These are phyloP conservation scores for Chernovozyma aurita DNA, from an alignment of 1,139 yeast genomes.

Conservation along the genomic window DNA sequence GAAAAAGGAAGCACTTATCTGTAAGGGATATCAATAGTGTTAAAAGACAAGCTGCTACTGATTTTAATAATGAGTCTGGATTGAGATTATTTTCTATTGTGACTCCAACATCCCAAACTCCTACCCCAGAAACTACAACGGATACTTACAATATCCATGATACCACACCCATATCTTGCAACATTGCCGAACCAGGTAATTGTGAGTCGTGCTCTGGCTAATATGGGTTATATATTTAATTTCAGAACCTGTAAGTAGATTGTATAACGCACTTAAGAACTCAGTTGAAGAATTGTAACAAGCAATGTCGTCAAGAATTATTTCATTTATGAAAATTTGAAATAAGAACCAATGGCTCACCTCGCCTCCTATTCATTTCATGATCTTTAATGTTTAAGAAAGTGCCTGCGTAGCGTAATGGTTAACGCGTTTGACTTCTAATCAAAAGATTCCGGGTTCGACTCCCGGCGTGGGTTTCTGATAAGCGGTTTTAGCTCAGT, in stretches of 20 bases:
- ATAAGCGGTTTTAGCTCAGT: conserved; percentile 71
- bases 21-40: too few relatives aligned
- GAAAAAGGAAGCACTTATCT: too few relatives aligned
- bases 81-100: too few relatives aligned
- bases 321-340: background rate
- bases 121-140: background rate
- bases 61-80: too few relatives aligned
- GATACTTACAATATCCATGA: conserved; percentile 24
- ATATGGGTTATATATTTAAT: background rate
- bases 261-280: background rate
- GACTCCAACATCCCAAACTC: conserved; percentile 21
- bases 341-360: too few relatives aligned
- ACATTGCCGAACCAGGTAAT: conserved; percentile 28
- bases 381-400: background rate
- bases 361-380: too few relatives aligned
- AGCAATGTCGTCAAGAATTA: too few relatives aligned
- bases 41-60: too few relatives aligned
- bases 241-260: background rate
- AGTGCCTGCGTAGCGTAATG: conserved; percentile 15
- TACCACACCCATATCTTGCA: conserved; percentile 36
- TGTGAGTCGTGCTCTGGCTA: conserved; percentile 47
- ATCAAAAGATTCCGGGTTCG: conserved; percentile 17
- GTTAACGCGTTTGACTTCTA: conserved; percentile 17
- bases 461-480: conserved; percentile 15
- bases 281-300: background rate